phyloP scores from a whole-genome alignment of 2,329 filamentous ascomycete genomes.

The Aspergillus felis region DNA sequence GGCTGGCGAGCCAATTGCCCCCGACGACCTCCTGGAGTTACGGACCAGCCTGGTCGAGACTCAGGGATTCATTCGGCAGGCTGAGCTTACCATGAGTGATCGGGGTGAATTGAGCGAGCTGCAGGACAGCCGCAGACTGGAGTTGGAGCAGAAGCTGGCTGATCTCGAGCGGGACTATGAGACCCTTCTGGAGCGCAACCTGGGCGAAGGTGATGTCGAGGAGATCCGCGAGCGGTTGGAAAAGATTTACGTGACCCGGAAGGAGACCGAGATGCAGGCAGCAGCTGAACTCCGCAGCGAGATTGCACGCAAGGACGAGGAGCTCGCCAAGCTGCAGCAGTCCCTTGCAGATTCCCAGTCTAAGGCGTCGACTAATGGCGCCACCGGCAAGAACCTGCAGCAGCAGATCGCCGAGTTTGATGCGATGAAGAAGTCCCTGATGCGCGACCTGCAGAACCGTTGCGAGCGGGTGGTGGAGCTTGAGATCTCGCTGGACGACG shows the following conservation, averaged over 20 bases:
- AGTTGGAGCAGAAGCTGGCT: slow-evolving; percentile 72
- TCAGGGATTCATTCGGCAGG: slow-evolving; percentile 87
- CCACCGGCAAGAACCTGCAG: slow-evolving; percentile 73
- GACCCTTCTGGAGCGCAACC: slow-evolving; percentile 71
- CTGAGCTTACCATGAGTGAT: slow-evolving; percentile 79
- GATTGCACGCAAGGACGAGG: slow-evolving; percentile 70
- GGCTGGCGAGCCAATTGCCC: slow-evolving; percentile 72
- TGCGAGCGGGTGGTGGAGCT: slow-evolving; percentile 97
- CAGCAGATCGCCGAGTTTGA: slow-evolving; percentile 99
- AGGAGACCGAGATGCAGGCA: slow-evolving; percentile 68
- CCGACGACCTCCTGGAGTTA: slow-evolving; percentile 75
- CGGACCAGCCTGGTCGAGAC: slow-evolving; percentile 78
- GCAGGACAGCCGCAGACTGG: slow-evolving; percentile 62
- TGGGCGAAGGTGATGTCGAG: slow-evolving; percentile 73
- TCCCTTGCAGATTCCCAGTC: slow-evolving; percentile 69
- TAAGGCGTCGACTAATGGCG: slow-evolving; percentile 56
- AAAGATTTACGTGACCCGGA: slow-evolving; percentile 70
- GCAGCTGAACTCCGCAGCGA: slow-evolving; percentile 74
- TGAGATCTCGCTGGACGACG: slow-evolving; percentile 95
- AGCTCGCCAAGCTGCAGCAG: slow-evolving; percentile 75
- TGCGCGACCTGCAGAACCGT: slow-evolving; percentile 97
- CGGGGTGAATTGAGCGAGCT: slow-evolving; percentile 60
- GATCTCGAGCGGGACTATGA: slow-evolving; percentile 80
- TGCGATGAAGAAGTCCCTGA: slow-evolving; percentile 99
- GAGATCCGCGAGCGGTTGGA: slow-evolving; percentile 79